Evolutionary conservation across 176 grass and related monocot genomes (phyloP), one percentile per base, ranked within the genome.

Genomic region (Lolium multiflorum): DNA sequence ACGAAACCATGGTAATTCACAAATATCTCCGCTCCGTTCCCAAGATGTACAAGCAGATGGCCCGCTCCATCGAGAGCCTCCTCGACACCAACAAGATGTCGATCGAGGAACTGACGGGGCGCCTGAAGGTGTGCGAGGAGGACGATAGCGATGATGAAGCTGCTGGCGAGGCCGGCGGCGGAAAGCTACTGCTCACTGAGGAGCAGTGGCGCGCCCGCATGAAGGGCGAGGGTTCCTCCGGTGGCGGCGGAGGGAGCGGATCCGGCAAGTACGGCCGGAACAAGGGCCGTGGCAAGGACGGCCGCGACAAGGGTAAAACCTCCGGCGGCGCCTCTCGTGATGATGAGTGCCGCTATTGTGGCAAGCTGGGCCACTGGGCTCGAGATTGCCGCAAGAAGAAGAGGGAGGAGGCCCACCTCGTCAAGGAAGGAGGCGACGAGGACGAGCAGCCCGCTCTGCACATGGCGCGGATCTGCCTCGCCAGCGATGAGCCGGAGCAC

Each of bases 161-260:
- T 2, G 9, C 59, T 0, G 0, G 18, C 3, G 3, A 25, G 9
- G 1, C 4, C 1, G 2, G 9, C 1, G 21, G 21, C 7, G 18
- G 59, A 0, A 12, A 12, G 1, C 10, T 61, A 1, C 21, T 25
- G 0, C 21, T 61, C 21, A 24, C 9, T 6, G 3, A 25, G 59
- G n/a, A 61, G 58, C 9, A 24, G 59, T 25, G 59, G 59, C 22
- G 59, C 11, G 21, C 4, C n/a, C 3, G 1, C 21, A n/a, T 24
- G 21, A 22, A 25, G 59, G 1, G 9, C 0, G 59, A 0, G 5
- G 4, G 0, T 1, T 24, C 9, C 59, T 61, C 9, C 0, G 10
- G n/a, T 1, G 24, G 10, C 2, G 2, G 0, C 0, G 7, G 57
- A 24, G n/a, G 21, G 4, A 0, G 21, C 0, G 3, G 0, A 0